Percentiles rank a stretch among this genome's conserved stretches.
Conservation (phyloP, 2,329 filamentous ascomycete species). For the Fusarium palustre region DNA sequence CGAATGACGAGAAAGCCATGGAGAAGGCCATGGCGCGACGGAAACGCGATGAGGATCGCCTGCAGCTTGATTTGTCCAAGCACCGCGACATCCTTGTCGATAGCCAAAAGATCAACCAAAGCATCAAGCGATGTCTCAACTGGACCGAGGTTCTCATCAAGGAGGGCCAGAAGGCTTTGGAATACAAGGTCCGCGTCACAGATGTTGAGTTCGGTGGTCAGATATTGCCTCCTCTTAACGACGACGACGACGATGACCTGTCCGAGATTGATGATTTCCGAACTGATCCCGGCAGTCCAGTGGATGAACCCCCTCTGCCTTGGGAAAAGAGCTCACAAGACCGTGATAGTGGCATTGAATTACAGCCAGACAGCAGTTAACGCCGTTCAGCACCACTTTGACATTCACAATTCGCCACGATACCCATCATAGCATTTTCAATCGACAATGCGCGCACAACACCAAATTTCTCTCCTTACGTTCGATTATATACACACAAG, state of each 20-base stretch:
- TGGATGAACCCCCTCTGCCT: constrained; percentile 44
- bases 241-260: constrained; percentile 42
- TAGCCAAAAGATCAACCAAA: constrained; percentile 95
- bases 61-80: constrained; percentile 87
- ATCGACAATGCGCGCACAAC: constrained; percentile 34
- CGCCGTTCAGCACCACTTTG: background rate
- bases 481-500: constrained; percentile 30
- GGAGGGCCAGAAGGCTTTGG: constrained; percentile 87
- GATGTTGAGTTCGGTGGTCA: constrained; percentile 86
- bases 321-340: constrained; percentile 59
- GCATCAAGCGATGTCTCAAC: constrained; percentile 86
- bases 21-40: constrained; percentile 58
- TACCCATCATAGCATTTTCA: constrained; percentile 4
- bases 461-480: constrained; percentile 13
- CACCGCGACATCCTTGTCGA: constrained; percentile 90
- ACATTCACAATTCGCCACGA: background rate
- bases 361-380: constrained; percentile 56
- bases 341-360: constrained; percentile 65
- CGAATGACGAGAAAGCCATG: constrained; percentile 47
- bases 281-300: constrained; percentile 36
- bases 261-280: constrained; percentile 32
- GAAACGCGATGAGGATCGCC: constrained; percentile 81
- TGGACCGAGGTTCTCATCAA: constrained; percentile 93
- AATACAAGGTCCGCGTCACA: constrained; percentile 81
- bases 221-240: constrained; percentile 69